Conservation (phyloP, 2,329 filamentous ascomycete genomes). For the Aspergillus quadrilineatus region DNA sequence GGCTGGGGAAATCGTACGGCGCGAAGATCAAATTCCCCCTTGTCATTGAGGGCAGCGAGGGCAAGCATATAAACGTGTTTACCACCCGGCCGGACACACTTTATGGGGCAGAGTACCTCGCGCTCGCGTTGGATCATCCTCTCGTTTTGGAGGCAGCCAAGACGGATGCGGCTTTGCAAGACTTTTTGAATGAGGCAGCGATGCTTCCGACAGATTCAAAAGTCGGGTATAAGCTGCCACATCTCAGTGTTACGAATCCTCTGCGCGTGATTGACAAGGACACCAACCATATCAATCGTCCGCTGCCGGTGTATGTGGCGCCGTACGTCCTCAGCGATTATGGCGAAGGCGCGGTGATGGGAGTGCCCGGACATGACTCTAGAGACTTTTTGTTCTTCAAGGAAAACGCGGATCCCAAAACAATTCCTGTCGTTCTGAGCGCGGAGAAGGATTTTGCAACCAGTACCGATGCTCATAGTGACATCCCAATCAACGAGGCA, state of each 20-base stretch:
- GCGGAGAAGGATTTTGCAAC: conserved; percentile 38
- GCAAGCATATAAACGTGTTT: conserved; percentile 64
- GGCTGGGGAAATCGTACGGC: conserved; percentile 78
- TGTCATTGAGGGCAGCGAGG: conserved; percentile 32
- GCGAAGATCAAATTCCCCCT: conserved; percentile 71
- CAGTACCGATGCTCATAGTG: conserved; percentile 12
- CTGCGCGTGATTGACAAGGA: conserved; percentile 56
- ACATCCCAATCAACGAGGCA: conserved; percentile 41
- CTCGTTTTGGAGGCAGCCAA: conserved; percentile 63
- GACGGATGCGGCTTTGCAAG: conserved; percentile 60
- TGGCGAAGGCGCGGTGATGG: conserved; percentile 87
- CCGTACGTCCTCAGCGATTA: conserved; percentile 84
- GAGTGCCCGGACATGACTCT: conserved; percentile 79
- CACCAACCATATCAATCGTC: conserved; percentile 36
- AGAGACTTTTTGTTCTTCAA: conserved; percentile 80
- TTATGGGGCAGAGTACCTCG: conserved; percentile 83
- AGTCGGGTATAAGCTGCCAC: conserved; percentile 65
- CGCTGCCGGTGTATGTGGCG: conserved; percentile 74
- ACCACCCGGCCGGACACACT: conserved; percentile 84
- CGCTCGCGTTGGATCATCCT: conserved; percentile 71
- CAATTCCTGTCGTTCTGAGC: conserved; percentile 63
- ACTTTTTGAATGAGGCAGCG: conserved; percentile 61
- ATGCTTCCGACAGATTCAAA: conserved; percentile 58
- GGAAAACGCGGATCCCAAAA: conserved; percentile 61
- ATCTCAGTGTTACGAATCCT: conserved; percentile 64